Evolutionary conservation across 805 yeast species (phyloP).

Genomic region (Torulaspora delbrueckii): DNA sequence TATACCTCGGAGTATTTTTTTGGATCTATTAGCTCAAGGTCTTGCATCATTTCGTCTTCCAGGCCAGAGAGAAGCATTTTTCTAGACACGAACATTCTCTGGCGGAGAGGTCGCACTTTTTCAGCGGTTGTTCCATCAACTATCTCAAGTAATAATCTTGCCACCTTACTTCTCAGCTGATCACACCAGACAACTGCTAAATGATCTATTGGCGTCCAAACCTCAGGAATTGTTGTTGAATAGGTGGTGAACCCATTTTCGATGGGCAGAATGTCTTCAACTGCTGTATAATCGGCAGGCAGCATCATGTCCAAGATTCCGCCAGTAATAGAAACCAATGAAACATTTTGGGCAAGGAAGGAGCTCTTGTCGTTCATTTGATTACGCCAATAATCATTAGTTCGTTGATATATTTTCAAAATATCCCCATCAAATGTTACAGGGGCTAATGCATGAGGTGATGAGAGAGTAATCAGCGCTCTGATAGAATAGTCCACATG

Average conservation of each 20-base stretch:
- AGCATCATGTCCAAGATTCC: slow-evolving; percentile 72
- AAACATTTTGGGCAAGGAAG: slow-evolving; percentile 42
- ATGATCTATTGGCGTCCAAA: slow-evolving; percentile 94
- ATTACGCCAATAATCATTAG: slow-evolving; percentile 75
- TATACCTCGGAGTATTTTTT: neutral
- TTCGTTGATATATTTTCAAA: slow-evolving; percentile 62
- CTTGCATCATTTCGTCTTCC: slow-evolving; percentile 37
- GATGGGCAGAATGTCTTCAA: slow-evolving; percentile 66
- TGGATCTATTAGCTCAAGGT: slow-evolving; percentile 5
- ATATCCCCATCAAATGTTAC: slow-evolving; percentile 90
- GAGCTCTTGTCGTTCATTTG: slow-evolving; percentile 41
- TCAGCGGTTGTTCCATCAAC: slow-evolving; percentile 44
- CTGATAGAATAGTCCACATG: slow-evolving; percentile 68
- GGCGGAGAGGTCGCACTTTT: slow-evolving; percentile 48
- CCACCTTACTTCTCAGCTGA: slow-evolving; percentile 65
- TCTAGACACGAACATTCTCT: slow-evolving; percentile 57
- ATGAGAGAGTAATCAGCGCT: slow-evolving; percentile 76
- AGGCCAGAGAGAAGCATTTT: slow-evolving; percentile 48
- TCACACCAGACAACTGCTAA: slow-evolving; percentile 96
- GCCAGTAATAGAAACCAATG: slow-evolving; percentile 84
- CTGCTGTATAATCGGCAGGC: slow-evolving; percentile 85
- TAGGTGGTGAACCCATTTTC: slow-evolving; percentile 76
- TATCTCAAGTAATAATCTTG: slow-evolving; percentile 54
- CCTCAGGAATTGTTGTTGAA: slow-evolving; percentile 81
- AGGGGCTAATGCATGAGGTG: slow-evolving; percentile 92